Conservation (phyloP, 2,329 filamentous ascomycete species). For the Neurospora sp. region DNA sequence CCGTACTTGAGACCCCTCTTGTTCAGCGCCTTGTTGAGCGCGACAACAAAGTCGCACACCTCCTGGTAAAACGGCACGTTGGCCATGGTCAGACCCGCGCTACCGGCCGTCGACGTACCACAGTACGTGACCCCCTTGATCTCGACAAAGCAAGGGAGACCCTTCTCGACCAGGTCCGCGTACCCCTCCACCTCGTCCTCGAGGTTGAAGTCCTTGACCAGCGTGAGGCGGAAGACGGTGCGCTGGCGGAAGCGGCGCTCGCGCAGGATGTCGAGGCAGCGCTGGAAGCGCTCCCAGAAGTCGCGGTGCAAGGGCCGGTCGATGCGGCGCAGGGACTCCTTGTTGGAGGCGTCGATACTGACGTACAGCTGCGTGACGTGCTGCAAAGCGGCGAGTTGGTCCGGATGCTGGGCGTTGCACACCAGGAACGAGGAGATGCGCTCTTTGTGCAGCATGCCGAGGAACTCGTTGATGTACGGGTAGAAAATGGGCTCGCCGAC, state of each 20-base stretch:
- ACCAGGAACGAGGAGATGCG: constrained; percentile 91
- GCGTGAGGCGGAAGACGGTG: constrained; percentile 87
- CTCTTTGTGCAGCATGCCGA: constrained; percentile 71
- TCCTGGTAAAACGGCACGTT: constrained; percentile 96
- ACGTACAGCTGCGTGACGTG: constrained; percentile 95
- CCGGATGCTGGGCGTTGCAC: constrained; percentile 93
- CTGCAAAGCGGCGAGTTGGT: constrained; percentile 70
- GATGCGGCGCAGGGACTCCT: constrained; percentile 76
- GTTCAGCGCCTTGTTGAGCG: constrained; percentile 59
- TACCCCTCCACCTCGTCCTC: constrained; percentile 89
- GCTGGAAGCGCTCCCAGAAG: constrained; percentile 93
- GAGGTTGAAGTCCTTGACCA: constrained; percentile 97
- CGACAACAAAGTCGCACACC: constrained; percentile 70
- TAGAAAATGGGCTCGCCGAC: constrained; percentile 99
- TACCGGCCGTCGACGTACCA: constrained; percentile 75
- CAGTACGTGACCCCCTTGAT: constrained; percentile 97
- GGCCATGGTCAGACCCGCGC: constrained; percentile 86
- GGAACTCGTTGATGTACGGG: constrained; percentile 89
- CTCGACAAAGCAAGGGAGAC: constrained; percentile 85
- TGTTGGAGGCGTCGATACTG: constrained; percentile 88
- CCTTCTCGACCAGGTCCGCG: constrained; percentile 75
- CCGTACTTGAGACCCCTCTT: constrained; percentile 70
- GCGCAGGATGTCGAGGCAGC: constrained; percentile 80
- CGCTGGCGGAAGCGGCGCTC: constrained; percentile 76
- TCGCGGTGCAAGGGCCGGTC: constrained; percentile 88